Percentiles rank a stretch among this genome's conserved stretches.
These are phyloP conservation scores for Moesziomyces parantarcticus DNA, from an alignment of 1,284 basidiomycete genomes.

Conservation along the genomic window DNA sequence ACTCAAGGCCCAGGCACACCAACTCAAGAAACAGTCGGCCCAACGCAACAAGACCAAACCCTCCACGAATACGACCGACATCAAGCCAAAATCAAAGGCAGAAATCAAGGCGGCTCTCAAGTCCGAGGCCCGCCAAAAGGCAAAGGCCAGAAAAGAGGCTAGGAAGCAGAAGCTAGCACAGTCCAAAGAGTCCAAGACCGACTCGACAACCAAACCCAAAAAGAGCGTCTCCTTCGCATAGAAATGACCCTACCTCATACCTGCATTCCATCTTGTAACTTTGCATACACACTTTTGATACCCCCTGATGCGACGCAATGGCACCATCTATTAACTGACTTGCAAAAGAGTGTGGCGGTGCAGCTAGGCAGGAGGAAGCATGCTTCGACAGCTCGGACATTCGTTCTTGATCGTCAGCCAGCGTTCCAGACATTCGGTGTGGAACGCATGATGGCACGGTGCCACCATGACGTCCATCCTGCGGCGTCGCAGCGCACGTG, in stretches of 20 bases:
- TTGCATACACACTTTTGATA: too few relatives aligned
- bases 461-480: slow-evolving; percentile 45
- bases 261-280: too few relatives aligned
- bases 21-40: slow-evolving; percentile 11
- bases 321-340: too few relatives aligned
- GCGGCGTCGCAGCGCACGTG: slow-evolving; percentile 4
- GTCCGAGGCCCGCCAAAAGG: slow-evolving; percentile 22
- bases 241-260: slow-evolving; percentile 2
- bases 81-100: slow-evolving; percentile 25
- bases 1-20: slow-evolving; percentile 10
- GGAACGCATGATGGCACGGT: slow-evolving; percentile 44
- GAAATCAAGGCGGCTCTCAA: slow-evolving; percentile 44
- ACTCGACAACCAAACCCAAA: slow-evolving; percentile 1
- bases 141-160: slow-evolving; percentile 26
- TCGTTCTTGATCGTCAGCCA: slow-evolving; percentile 49
- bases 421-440: slow-evolving; percentile 41
- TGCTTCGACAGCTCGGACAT: slow-evolving; percentile 45
- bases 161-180: slow-evolving; percentile 1
- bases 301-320: too few relatives aligned
- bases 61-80: not conserved
- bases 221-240: slow-evolving; percentile 44
- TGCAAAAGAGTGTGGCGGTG: too few relatives aligned
- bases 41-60: slow-evolving; percentile 8
- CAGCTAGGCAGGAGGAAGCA: slow-evolving; percentile 23
- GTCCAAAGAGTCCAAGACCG: not conserved